Base-by-base conservation (phyloP, 1,284 basidiomycete species). In the Cryptococcus jaspeensis region DNA sequence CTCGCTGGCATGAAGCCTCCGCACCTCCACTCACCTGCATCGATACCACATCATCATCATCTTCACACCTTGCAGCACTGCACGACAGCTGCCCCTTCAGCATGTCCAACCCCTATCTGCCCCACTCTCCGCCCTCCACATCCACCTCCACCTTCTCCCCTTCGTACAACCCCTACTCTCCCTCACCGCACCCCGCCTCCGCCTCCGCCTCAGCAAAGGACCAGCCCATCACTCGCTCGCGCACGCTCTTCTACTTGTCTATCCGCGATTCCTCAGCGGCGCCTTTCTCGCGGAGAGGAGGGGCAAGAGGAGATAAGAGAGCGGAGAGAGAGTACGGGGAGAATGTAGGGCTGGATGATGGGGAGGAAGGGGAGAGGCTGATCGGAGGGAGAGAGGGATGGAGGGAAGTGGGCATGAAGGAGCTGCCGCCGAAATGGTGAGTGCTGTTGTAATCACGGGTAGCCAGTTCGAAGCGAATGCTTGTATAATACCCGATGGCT, bases 201-300 rank as follows among this genome's bases (percentile, higher is more conserved):
- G n/a, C 55, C 18, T n/a, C 52, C 7, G n/a, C 55, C 25, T 23
- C 53, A 32, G 18, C 44, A 9, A 50, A 53, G 39, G 42, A 48
- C 3, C 56, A 60, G 44, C 75, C 73, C 2, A 68, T 77, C 22
- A 93, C 89, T 18, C 87, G 95, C 64, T 94, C 90, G 1, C 80
- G 95, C 49, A 98, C 95, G 3, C 85, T 93, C 50, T 85, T 97
- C 71, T 99, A 96, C 78, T 87, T 97, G 57, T 97, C 93, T 11
- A 92, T 92, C 76, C 84, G 95, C 61, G 91, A 97, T 3, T 83
- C 82, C 32, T 67, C 71, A 9, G 50, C 52, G 13, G 57, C 58
- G 51, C 36, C 56, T 36, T 41, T 48, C 40, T 22, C 42, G 20
- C n/a, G 42, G 50, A 41, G 11, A 12, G 41, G 16, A 16, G 45